These are phyloP conservation scores for Sarocladium strictum DNA, from an alignment of 2,329 filamentous ascomycete species.

Conservation along the genomic window DNA sequence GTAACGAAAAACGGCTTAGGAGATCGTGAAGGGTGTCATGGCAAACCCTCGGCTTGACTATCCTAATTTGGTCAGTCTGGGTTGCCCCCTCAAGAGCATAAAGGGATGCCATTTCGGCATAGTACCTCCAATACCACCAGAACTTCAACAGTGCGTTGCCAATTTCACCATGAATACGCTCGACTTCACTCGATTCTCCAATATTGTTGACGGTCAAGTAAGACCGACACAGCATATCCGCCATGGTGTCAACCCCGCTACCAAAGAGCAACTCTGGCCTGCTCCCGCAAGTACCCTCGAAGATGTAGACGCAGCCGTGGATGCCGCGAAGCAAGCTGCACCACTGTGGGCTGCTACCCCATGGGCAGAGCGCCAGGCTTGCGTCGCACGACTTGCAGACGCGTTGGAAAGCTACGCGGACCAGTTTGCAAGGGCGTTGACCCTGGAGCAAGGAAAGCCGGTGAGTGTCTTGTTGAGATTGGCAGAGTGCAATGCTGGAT, in stretches of 20 bases:
- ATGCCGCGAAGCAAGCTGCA: slow-evolving; percentile 7
- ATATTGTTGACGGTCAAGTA: background rate
- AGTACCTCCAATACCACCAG: no score
- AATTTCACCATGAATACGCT: background rate
- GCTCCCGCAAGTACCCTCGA: slow-evolving; percentile 6
- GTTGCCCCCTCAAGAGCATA: background rate
- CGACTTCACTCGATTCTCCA: slow-evolving; percentile 2
- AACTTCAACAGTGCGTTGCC: no score
- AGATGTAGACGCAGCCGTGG: slow-evolving; percentile 9
- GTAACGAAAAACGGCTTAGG: no score
- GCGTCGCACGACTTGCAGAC: slow-evolving; percentile 7
- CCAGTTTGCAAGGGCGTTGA: slow-evolving; percentile 5
- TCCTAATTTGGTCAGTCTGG: no score
- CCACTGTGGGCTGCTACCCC: slow-evolving; percentile 8
- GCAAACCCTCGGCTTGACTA: no score
- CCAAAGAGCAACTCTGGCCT: slow-evolving; percentile 3
- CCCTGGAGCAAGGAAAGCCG: slow-evolving; percentile 11
- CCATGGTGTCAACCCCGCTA: slow-evolving; percentile 11
- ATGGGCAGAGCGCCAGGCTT: slow-evolving; percentile 2
- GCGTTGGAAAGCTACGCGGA: slow-evolving; percentile 2
- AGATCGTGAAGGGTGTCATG: no score
- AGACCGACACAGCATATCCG: background rate
- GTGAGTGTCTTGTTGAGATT: background rate
- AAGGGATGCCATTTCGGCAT: background rate
- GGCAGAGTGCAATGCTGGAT: no score